Base-by-base conservation (phyloP, 192 early-diverging fungal genomes). In the Gonapodya sp. region DNA sequence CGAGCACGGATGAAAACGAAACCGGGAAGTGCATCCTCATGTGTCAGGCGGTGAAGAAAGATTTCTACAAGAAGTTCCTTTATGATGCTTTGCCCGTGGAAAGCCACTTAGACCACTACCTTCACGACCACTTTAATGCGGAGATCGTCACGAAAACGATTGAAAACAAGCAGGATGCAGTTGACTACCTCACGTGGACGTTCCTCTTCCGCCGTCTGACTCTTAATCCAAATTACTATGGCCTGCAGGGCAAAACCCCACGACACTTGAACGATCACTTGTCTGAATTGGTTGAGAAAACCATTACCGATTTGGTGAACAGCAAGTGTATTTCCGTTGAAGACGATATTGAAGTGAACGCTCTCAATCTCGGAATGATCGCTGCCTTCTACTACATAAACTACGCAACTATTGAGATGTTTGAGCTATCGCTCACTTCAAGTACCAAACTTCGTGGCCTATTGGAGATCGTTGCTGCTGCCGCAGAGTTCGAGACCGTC, bases 161-260 rank as follows among this genome's bases (percentile, higher is more conserved):
- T 72, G 93, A 94, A 84, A 97, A 93, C 85, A 98, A 97, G 88
- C 96, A 99, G 84, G 97, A 98, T 83, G 98, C 98, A 0, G 96
- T 99, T 0, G 98, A 99, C 80, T 99, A 98, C 80, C 86, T 99
- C 79, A 99, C 98, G 0, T 99, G 98, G 98, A 96, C 97, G 34
- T 95, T 98, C 87, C 83, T 98, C 78, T 99, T 98, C 88, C 93
- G 98, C 73, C 92, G 98, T 33, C 92, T 99, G 92, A 89, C 93
- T 8, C 90, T 96, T 83, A 99, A 99, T 85, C 98, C 98, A 2
- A 98, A 98, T 83, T 99, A 96, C 86, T 85, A 85, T 81, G 93
- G 93, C 24, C 82, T 99, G 73, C 93, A 94, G 81, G 96, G 96
- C 0, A 90, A 92, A 0, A 91, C 92, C 1, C 95, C 95, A 83